A percentile compares a stretch with the other conserved stretches of the same genome.
Conservation (phyloP, 345 rosid genomes). For the Microcos paniculata region DNA sequence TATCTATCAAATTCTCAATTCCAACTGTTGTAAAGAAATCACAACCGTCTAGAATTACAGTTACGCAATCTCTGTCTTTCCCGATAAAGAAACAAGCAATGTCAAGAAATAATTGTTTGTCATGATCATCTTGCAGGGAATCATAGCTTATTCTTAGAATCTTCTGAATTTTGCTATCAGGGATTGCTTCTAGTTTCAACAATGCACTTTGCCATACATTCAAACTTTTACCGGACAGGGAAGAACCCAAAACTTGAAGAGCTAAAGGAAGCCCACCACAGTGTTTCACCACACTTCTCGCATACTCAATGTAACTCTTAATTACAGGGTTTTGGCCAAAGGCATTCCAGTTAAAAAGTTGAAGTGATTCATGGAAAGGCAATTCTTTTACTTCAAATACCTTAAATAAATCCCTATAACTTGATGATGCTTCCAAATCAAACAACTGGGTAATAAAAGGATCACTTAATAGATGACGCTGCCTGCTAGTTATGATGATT, state of each 20-base stretch:
- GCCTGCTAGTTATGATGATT: neutral
- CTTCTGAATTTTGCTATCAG: slow-evolving; percentile 5
- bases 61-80: slow-evolving; percentile 17
- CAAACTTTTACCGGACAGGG: slow-evolving; percentile 12
- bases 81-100: slow-evolving; percentile 28
- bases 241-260: slow-evolving; percentile 33
- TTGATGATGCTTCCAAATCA: neutral
- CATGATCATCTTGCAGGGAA: slow-evolving; percentile 13
- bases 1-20: slow-evolving; percentile 12
- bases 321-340: slow-evolving; percentile 25
- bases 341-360: slow-evolving; percentile 26
- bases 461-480: neutral
- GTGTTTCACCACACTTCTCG: neutral
- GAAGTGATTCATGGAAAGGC: slow-evolving; percentile 19
- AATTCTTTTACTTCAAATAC: neutral
- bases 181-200: neutral
- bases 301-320: no score
- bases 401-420: neutral
- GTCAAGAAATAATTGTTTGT: slow-evolving; percentile 28
- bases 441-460: neutral
- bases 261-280: neutral
- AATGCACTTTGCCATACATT: slow-evolving; percentile 24
- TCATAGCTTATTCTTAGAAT: slow-evolving; percentile 24
- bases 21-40: neutral
- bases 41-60: slow-evolving; percentile 25